Evolutionary conservation across 441 rosid species (phyloP).

Genomic region (Syzygium malaccense): DNA sequence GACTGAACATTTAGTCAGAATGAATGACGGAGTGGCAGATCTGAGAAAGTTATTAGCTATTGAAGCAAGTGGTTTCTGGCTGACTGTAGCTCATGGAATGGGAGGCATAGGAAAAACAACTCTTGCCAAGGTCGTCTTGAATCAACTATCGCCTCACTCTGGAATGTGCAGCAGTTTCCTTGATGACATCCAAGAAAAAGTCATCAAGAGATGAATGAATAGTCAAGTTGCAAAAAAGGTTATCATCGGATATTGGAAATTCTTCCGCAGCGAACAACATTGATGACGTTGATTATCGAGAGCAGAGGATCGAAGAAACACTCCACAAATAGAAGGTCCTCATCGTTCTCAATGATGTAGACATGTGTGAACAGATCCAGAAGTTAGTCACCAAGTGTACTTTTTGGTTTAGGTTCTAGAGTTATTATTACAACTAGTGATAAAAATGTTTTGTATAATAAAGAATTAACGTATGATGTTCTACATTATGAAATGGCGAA

Average conservation of each 20-base stretch:
- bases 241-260: background rate
- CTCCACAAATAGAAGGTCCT: background rate
- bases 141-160: background rate
- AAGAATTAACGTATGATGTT: background rate
- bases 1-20: background rate
- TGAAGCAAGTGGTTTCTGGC: accelerated
- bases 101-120: background rate
- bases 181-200: background rate
- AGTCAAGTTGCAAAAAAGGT: background rate
- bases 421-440: background rate
- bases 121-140: background rate
- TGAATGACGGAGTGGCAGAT: accelerated
- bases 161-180: accelerated
- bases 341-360: background rate
- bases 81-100: background rate
- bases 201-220: background rate
- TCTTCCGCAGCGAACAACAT: accelerated
- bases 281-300: background rate
- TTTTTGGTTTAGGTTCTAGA: background rate
- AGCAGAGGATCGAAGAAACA: background rate
- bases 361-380: background rate
- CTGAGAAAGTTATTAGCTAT: background rate
- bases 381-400: background rate
- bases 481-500: background rate
- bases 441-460: background rate